Evolutionary conservation across 1,139 yeast species (phyloP).

Genomic region (Kurtzmaniella quercitrusa): DNA sequence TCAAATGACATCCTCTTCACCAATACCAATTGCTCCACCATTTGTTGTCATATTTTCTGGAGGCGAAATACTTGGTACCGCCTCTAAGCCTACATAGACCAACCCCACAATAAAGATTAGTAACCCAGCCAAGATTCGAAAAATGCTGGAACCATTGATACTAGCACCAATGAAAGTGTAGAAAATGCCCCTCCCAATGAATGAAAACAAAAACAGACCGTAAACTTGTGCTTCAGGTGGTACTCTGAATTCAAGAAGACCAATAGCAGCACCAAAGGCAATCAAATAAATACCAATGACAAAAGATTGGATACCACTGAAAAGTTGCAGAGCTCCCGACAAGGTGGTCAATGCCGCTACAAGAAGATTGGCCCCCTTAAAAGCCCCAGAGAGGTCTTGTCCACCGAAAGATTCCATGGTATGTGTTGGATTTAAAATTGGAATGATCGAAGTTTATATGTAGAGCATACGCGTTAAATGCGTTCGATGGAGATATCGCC

Average conservation of each 20-base stretch:
- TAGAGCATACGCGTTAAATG: background rate
- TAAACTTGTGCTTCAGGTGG: slow-evolving; percentile 67
- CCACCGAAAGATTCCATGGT: slow-evolving; percentile 15
- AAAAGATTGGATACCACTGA: slow-evolving; percentile 53
- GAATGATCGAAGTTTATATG: background rate
- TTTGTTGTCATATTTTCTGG: slow-evolving; percentile 69
- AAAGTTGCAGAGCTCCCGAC: slow-evolving; percentile 59
- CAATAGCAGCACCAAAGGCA: slow-evolving; percentile 52
- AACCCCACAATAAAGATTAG: slow-evolving; percentile 57
- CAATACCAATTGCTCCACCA: slow-evolving; percentile 42
- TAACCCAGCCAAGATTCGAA: slow-evolving; percentile 53
- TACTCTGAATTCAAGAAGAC: slow-evolving; percentile 54
- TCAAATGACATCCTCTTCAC: slow-evolving; percentile 37
- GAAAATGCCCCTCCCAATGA: slow-evolving; percentile 76
- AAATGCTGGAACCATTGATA: slow-evolving; percentile 54
- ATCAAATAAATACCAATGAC: slow-evolving; percentile 54
- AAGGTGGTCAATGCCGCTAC: slow-evolving; percentile 54
- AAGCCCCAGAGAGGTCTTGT: slow-evolving; percentile 45
- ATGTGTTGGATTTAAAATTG: background rate
- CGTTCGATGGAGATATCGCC: too few species aligned
- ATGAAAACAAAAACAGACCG: slow-evolving; percentile 79
- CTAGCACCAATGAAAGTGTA: slow-evolving; percentile 65
- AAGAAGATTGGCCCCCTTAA: slow-evolving; percentile 59
- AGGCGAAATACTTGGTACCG: slow-evolving; percentile 64
- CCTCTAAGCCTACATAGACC: slow-evolving; percentile 57